These are phyloP conservation scores for Carpinus fangiana DNA, from an alignment of 306 rosid genomes.

Conservation along the genomic window DNA sequence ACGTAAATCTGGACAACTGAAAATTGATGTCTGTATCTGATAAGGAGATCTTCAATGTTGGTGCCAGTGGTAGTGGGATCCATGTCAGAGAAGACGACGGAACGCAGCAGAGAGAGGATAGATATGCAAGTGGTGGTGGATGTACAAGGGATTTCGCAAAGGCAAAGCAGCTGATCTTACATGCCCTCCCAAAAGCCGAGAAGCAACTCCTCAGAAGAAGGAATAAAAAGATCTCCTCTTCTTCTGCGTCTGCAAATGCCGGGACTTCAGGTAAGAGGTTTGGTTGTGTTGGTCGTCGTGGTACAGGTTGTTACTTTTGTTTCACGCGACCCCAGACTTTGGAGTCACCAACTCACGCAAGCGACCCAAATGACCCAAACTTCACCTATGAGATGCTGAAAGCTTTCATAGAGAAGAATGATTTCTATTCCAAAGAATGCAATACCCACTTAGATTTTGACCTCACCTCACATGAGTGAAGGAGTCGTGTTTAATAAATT, in stretches of 20 bases:
- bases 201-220: conserved; percentile 31
- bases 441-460: conserved; percentile 56
- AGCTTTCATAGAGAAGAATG: conserved; percentile 61
- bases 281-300: conserved; percentile 20
- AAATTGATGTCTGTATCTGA: conserved; percentile 54
- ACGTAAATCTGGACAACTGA: not conserved
- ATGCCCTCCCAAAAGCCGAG: conserved; percentile 47
- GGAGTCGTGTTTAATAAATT: not conserved
- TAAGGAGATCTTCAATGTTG: conserved; percentile 43
- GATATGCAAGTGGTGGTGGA: conserved; percentile 11
- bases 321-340: conserved; percentile 43
- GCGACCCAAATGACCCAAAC: conserved; percentile 62
- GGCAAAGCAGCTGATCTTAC: conserved; percentile 41
- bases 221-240: conserved; percentile 29
- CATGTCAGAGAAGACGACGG: conserved; percentile 38
- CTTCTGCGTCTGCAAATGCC: conserved; percentile 7
- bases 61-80: conserved; percentile 27
- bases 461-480: not conserved
- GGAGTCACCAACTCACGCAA: conserved; percentile 48
- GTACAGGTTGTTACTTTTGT: conserved; percentile 60
- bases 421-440: conserved; percentile 69
- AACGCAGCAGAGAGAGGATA: conserved; percentile 29
- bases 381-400: conserved; percentile 57
- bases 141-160: conserved; percentile 29
- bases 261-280: conserved; percentile 39